A percentile compares a stretch with the other conserved stretches of the same genome.
These are phyloP conservation scores for Arthrobotrys pseudoclavata DNA, from an alignment of 2,329 filamentous ascomycete species.

Conservation along the genomic window DNA sequence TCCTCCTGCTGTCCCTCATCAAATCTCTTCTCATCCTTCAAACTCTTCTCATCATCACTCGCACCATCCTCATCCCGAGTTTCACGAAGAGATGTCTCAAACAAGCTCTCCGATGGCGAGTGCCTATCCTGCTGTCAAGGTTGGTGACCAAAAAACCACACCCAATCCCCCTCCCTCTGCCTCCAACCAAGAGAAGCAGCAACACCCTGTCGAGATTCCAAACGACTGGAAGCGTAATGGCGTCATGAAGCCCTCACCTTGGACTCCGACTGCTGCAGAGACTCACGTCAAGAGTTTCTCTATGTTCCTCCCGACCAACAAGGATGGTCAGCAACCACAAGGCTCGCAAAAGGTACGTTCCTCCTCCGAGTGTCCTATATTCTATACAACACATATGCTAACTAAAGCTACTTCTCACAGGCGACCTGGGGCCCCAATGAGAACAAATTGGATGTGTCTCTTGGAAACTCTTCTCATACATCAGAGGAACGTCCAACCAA, in stretches of 20 bases:
- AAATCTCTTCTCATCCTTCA: constrained; percentile 9
- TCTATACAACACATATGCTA: constrained; percentile 1
- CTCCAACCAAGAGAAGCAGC: constrained; percentile 25
- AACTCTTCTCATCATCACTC: constrained; percentile 19
- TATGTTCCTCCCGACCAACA: constrained; percentile 53
- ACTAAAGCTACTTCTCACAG: constrained; percentile 12
- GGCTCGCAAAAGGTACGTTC: constrained; percentile 33
- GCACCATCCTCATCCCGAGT: constrained; percentile 23
- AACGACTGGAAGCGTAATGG: constrained; percentile 51
- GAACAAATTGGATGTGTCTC: not conserved
- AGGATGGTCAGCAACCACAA: constrained; percentile 39
- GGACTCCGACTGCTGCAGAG: constrained; percentile 48
- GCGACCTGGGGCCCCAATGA: constrained; percentile 30
- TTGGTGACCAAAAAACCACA: constrained; percentile 31
- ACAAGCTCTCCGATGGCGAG: constrained; percentile 12
- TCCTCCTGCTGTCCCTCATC: constrained; percentile 40
- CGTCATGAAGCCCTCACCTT: constrained; percentile 40
- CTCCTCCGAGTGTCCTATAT: not conserved
- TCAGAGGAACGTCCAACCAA: not conserved
- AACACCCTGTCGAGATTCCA: constrained; percentile 15
- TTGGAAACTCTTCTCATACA: not conserved
- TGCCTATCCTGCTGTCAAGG: constrained; percentile 9
- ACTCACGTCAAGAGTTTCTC: constrained; percentile 50
- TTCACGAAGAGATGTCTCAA: constrained; percentile 19
- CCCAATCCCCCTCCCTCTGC: constrained; percentile 16